Conservation (phyloP, 495 filamentous ascomycete genomes). For the Xylaria palmicola region DNA sequence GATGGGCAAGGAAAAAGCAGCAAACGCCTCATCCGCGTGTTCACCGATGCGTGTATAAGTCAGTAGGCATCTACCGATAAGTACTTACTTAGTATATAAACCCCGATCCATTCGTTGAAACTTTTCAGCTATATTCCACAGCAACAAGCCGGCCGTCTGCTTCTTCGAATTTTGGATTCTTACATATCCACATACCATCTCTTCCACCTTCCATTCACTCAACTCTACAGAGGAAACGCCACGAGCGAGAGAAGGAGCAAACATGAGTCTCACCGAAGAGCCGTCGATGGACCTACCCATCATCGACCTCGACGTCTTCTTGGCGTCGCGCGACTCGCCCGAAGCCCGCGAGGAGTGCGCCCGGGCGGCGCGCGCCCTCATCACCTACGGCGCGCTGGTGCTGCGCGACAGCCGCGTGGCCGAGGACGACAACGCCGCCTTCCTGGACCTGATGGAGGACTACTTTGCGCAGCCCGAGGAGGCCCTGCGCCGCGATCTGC, state of each 20-base stretch:
- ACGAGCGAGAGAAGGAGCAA: too few relatives aligned
- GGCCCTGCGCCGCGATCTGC: conserved; percentile 41
- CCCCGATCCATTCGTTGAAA: too few relatives aligned
- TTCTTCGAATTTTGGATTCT: too few relatives aligned
- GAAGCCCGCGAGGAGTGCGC: conserved; percentile 44
- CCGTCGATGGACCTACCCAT: conserved; percentile 52
- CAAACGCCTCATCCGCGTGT: too few relatives aligned
- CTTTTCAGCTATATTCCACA: too few relatives aligned
- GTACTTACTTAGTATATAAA: background rate
- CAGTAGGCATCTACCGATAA: too few relatives aligned
- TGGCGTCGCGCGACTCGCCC: conserved; percentile 31
- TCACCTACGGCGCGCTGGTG: conserved; percentile 49
- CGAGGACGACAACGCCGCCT: conserved; percentile 46
- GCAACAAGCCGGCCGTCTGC: too few relatives aligned
- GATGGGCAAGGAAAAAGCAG: too few relatives aligned
- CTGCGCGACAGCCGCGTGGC: conserved; percentile 53
- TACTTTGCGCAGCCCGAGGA: conserved; percentile 52
- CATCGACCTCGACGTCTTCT: conserved; percentile 52
- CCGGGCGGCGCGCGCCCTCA: conserved; percentile 45
- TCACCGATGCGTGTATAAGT: too few relatives aligned
- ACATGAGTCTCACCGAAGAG: conserved; percentile 19
- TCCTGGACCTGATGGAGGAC: conserved; percentile 54
- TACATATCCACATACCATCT: too few relatives aligned
- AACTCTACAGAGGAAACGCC: too few relatives aligned
- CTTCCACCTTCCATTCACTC: too few relatives aligned